phyloP scores from a whole-genome alignment of 2,329 filamentous ascomycete genomes.

The Fusarium pilosicola region DNA sequence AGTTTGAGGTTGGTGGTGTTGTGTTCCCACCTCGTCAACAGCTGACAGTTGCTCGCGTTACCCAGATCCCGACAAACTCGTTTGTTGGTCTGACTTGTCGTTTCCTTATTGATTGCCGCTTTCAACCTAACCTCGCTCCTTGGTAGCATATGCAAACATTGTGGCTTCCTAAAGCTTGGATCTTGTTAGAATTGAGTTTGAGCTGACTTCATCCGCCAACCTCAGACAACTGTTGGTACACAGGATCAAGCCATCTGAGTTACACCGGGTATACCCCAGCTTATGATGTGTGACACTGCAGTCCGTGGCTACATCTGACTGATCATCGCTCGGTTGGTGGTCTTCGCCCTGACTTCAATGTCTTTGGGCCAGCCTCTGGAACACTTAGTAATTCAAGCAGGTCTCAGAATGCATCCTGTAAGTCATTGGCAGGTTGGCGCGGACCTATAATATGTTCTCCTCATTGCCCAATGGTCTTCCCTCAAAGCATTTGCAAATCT shows the following conservation, averaged over 20 bases:
- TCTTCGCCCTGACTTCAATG: not conserved
- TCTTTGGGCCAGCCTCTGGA: not conserved
- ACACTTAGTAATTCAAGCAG: not conserved
- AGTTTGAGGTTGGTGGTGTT: conserved; percentile 17
- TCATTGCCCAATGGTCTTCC: not conserved
- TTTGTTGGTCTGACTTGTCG: not conserved
- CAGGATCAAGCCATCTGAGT: not conserved
- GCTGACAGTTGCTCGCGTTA: conserved; percentile 10
- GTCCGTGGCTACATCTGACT: not conserved
- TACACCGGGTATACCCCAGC: not conserved
- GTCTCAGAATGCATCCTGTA: not conserved
- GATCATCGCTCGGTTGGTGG: not conserved
- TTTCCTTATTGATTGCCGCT: not conserved
- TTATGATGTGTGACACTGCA: not conserved
- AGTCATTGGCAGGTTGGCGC: no score
- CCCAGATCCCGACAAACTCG: not conserved
- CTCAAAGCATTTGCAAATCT: not conserved
- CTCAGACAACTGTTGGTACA: not conserved
- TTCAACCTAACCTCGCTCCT: not conserved
- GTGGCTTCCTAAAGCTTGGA: not conserved
- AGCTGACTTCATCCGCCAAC: not conserved
- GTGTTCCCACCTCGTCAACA: not conserved
- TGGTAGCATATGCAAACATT: not conserved
- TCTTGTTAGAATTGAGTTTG: not conserved
- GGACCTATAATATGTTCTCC: not conserved